Evolutionary conservation across 768 basidiomycete species (phyloP).

Genomic region (Pleurotus salmoneostramineus): DNA sequence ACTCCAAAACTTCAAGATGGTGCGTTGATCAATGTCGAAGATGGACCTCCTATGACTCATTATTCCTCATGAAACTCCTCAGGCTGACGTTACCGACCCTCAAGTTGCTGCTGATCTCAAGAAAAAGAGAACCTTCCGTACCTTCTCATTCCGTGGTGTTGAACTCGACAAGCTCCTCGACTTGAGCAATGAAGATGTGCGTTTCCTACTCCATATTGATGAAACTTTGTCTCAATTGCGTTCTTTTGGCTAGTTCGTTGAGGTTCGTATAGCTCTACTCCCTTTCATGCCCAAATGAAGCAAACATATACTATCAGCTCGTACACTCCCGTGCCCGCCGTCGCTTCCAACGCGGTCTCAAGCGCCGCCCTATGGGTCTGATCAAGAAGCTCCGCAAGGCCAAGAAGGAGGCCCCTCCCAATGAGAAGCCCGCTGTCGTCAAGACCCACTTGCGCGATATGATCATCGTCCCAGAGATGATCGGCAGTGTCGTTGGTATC

Average conservation of each 20-base stretch:
- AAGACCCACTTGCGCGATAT: conserved; percentile 99
- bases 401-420: conserved; percentile 98
- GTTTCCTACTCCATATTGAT: conserved; percentile 23
- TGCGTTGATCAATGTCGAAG: neutral
- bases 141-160: conserved; percentile 97
- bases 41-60: conserved; percentile 6
- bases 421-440: conserved; percentile 98
- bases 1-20: conserved; percentile 14
- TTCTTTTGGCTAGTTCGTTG: conserved; percentile 55
- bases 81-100: conserved; percentile 95
- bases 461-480: conserved; percentile 99
- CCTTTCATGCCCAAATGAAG: neutral
- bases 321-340: conserved; percentile 98
- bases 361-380: conserved; percentile 96
- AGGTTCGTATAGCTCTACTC: conserved; percentile 43
- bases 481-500: conserved; percentile 95
- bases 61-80: conserved; percentile 13
- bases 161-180: conserved; percentile 99
- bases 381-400: conserved; percentile 99
- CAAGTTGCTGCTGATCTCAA: conserved; percentile 93
- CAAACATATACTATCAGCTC: conserved; percentile 45
- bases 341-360: conserved; percentile 98
- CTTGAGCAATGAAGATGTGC: conserved; percentile 90
- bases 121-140: conserved; percentile 98
- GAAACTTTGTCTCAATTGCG: neutral